Percentiles rank a stretch among this genome's conserved stretches.
Conservation (phyloP, 2,329 filamentous ascomycete genomes). For the Gaeumannomyces tritici region DNA sequence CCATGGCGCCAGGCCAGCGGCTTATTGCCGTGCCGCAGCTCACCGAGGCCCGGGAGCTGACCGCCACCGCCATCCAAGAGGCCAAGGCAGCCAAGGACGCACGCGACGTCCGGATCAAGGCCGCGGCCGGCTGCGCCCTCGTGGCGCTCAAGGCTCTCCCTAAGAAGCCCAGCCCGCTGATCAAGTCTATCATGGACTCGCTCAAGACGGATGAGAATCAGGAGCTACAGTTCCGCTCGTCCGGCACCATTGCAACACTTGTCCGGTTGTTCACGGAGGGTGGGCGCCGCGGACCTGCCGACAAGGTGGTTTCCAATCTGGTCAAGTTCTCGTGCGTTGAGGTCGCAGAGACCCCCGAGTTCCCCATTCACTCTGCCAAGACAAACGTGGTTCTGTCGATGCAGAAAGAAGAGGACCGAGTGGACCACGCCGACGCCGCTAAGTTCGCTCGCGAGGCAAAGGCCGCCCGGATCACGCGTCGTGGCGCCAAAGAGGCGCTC, state of each 20-base stretch:
- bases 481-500: conserved; percentile 88
- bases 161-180: conserved; percentile 86
- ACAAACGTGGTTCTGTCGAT: conserved; percentile 80
- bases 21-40: conserved; percentile 74
- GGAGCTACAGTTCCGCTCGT: conserved; percentile 79
- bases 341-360: conserved; percentile 94
- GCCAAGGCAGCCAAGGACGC: conserved; percentile 70
- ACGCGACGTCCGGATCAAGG: conserved; percentile 77
- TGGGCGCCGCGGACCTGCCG: conserved; percentile 74
- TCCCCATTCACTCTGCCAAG: conserved; percentile 70
- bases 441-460: conserved; percentile 86
- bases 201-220: conserved; percentile 90
- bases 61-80: conserved; percentile 65
- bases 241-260: conserved; percentile 71
- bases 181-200: conserved; percentile 98
- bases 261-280: conserved; percentile 78
- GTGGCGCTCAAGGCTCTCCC: conserved; percentile 82
- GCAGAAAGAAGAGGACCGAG: conserved; percentile 92
- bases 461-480: conserved; percentile 79
- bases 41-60: conserved; percentile 63
- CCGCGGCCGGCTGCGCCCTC: conserved; percentile 77
- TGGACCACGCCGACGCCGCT: conserved; percentile 82
- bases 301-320: conserved; percentile 91
- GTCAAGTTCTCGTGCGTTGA: conserved; percentile 98
- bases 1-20: conserved; percentile 79